A percentile compares a stretch with the other conserved stretches of the same genome.
phyloP scores from a whole-genome alignment of 2,329 filamentous ascomycete genomes.

The Ophiostoma pallidulum region DNA sequence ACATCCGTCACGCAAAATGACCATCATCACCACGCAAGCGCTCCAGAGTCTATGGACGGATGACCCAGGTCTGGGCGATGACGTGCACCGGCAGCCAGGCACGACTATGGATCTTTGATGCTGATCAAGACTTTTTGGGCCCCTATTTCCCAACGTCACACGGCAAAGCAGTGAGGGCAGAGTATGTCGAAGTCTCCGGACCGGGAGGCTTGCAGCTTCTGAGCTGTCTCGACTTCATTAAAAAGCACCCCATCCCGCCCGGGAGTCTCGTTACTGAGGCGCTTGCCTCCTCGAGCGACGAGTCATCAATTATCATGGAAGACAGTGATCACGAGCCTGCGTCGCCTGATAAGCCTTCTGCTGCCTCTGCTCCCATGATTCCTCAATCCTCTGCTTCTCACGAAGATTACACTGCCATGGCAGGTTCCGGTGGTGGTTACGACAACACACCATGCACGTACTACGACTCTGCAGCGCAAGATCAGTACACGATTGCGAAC shows the following conservation, averaged over 20 bases:
- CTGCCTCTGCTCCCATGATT: background rate
- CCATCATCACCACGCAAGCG: background rate
- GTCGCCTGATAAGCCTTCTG: background rate
- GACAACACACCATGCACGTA: background rate
- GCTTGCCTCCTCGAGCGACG: constrained; percentile 3
- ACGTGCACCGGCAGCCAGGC: constrained; percentile 2
- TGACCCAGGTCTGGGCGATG: constrained; percentile 2
- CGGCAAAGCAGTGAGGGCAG: constrained; percentile 4
- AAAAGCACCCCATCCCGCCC: background rate
- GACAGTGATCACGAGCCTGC: background rate
- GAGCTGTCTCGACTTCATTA: background rate
- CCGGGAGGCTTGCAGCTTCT: background rate
- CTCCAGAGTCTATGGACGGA: constrained; percentile 1
- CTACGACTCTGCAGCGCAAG: background rate
- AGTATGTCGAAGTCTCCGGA: constrained; percentile 1
- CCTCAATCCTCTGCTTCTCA: background rate
- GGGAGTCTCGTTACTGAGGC: background rate
- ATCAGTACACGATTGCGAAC: background rate
- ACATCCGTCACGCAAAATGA: too few species aligned
- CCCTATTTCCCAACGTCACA: constrained; percentile 4
- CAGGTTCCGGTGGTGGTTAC: background rate
- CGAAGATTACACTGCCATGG: background rate
- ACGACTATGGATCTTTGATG: constrained; percentile 2
- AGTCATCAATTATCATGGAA: background rate
- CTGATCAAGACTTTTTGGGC: background rate